Percentiles rank a stretch among this genome's conserved stretches.
phyloP scores from a whole-genome alignment of 2,329 filamentous ascomycete genomes.

The Sphaceloma murrayae region DNA sequence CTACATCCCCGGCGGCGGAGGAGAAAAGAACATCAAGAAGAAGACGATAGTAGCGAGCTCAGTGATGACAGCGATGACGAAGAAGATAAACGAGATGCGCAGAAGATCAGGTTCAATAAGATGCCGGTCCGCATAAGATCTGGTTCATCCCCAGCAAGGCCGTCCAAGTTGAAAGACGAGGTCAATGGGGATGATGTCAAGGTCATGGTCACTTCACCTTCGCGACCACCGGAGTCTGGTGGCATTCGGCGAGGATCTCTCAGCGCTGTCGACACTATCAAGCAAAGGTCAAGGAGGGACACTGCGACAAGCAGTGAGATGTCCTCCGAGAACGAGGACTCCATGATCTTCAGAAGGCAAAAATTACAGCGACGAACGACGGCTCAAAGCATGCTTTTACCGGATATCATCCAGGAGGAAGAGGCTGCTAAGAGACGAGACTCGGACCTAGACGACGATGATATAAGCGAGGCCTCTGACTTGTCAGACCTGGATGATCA shows the following conservation, averaged over 20 bases:
- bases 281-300: constrained; percentile 58
- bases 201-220: constrained; percentile 48
- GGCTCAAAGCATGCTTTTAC: constrained; percentile 44
- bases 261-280: constrained; percentile 54
- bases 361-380: constrained; percentile 48
- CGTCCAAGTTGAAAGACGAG: constrained; percentile 50
- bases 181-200: constrained; percentile 28
- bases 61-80: constrained; percentile 80
- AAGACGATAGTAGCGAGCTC: constrained; percentile 76
- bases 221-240: constrained; percentile 33
- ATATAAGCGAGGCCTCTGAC: constrained; percentile 32
- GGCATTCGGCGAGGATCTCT: constrained; percentile 56
- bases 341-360: constrained; percentile 50
- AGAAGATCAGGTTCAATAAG: constrained; percentile 92
- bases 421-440: constrained; percentile 28
- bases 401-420: constrained; percentile 46
- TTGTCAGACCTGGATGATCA: constrained; percentile 52
- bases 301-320: constrained; percentile 76
- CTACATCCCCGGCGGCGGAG: constrained; percentile 56
- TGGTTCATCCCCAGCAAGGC: constrained; percentile 76
- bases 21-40: constrained; percentile 64
- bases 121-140: constrained; percentile 82
- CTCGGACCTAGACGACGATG: constrained; percentile 32
- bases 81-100: constrained; percentile 59
- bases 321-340: constrained; percentile 72